These are phyloP conservation scores for Straminergon stramineum DNA, from an alignment of 225 moss, liverwort and hornwort species.

Conservation along the genomic window DNA sequence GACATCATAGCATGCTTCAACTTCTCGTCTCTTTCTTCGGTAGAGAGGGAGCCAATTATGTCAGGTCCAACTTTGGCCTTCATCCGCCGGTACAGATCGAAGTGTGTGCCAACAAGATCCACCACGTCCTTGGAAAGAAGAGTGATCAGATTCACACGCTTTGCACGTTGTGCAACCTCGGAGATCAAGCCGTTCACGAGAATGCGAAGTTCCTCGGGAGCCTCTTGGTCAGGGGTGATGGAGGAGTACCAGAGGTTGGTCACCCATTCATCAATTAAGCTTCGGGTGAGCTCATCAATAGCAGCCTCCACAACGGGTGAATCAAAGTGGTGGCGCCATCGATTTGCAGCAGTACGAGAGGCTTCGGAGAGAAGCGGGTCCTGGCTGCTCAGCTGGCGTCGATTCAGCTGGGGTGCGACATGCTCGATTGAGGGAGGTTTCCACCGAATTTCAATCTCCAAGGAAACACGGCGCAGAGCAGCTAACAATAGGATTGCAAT, in stretches of 20 bases:
- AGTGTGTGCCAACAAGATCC: slow-evolving; percentile 64
- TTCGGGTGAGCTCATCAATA: slow-evolving; percentile 63
- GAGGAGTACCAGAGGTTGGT: slow-evolving; percentile 82
- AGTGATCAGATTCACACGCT: slow-evolving; percentile 73
- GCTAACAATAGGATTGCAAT: slow-evolving; percentile 68
- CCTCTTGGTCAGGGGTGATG: slow-evolving; percentile 69
- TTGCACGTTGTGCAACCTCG: slow-evolving; percentile 64
- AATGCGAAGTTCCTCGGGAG: slow-evolving; percentile 70
- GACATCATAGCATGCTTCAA: slow-evolving; percentile 66
- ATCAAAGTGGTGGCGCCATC: slow-evolving; percentile 63
- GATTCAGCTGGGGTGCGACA: slow-evolving; percentile 8
- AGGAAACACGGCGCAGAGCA: slow-evolving; percentile 48
- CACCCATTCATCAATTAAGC: slow-evolving; percentile 73
- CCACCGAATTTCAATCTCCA: slow-evolving; percentile 80
- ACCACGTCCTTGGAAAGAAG: slow-evolving; percentile 68
- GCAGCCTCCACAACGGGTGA: slow-evolving; percentile 80
- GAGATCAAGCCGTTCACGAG: slow-evolving; percentile 61
- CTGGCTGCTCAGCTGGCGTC: slow-evolving; percentile 29
- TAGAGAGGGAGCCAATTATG: slow-evolving; percentile 52
- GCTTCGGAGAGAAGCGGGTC: slow-evolving; percentile 27
- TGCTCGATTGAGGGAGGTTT: slow-evolving; percentile 8
- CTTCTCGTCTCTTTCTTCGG: slow-evolving; percentile 88
- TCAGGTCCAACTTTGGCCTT: slow-evolving; percentile 78
- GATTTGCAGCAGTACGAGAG: slow-evolving; percentile 19
- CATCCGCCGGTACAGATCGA: slow-evolving; percentile 78